Base-by-base conservation (phyloP, 768 basidiomycete genomes). In the Candolleomyces efflorescens region DNA sequence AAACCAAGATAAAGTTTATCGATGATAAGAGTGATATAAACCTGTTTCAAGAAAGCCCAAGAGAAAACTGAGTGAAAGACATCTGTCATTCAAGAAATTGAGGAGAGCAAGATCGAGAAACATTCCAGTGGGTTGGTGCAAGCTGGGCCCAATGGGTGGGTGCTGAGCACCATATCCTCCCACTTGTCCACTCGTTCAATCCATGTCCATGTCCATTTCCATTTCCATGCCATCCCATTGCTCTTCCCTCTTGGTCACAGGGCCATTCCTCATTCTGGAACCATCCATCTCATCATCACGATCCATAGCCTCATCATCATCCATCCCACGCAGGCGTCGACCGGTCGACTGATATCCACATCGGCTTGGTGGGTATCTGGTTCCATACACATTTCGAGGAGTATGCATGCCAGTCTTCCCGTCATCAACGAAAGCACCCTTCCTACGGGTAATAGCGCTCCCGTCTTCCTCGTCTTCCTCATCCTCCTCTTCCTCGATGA, bases 121-220 rank as follows among this genome's bases (percentile, higher is more conserved):
- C 45, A 12, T n/a, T 38, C 27, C 32, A 36, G 43, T 59, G 26
- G 32, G 32, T 32, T 32, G 7, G 11, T 11, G 32, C 32, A 32
- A 32, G 32, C 7, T 7, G 32, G 11, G 32, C 6, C n/a, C n/a
- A 11, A 32, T 7, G 32, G 32, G 32, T 32, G 32, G 11, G 32
- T n/a, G 32, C 7, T 32, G 32, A 11, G 32, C 32, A 11, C 32
- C 32, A 32, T 32, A 32, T 32, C 51, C 38, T 43, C 55, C 56
- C 20, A 2, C 44, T 55, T 38, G 39, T 41, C 45, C 23, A 38
- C 18, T 24, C 43, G 57, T 32, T 75, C 66, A 79, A 71, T 82
- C 80, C 81, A 87, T 82, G 64, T 86, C 84, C 84, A 87, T 86
- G 55, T 87, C 89, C 58, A 71, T 63, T 38, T 71, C 70, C 84